Percentiles rank a stretch among this genome's conserved stretches.
These are phyloP conservation scores for Trametopsis cervina DNA, from an alignment of 768 basidiomycete species.

Conservation along the genomic window DNA sequence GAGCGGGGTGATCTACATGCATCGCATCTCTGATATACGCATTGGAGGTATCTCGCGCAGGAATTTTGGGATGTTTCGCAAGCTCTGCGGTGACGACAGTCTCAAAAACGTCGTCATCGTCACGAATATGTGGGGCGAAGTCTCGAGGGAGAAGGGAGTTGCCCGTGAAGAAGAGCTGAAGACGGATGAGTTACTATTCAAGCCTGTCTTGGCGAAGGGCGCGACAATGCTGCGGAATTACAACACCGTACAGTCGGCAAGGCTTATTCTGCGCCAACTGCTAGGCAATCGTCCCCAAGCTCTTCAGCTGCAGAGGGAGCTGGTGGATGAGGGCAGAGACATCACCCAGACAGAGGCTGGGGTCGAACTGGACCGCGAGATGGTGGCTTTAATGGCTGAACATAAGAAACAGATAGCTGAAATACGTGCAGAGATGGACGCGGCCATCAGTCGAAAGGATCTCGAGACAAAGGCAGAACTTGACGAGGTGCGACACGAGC, in stretches of 20 bases:
- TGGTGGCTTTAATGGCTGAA: constrained; percentile 38
- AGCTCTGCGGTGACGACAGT: constrained; percentile 17
- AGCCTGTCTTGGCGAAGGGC: constrained; percentile 41
- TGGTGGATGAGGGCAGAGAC: constrained; percentile 6
- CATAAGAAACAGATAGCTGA: constrained; percentile 40
- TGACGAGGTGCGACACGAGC: neutral
- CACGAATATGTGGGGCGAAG: constrained; percentile 48
- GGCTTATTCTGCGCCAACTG: constrained; percentile 27
- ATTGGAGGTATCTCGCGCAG: constrained; percentile 13
- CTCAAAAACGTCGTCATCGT: constrained; percentile 40
- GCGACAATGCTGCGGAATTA: constrained; percentile 36
- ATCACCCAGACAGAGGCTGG: constrained; percentile 7
- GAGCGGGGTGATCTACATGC: constrained; percentile 22
- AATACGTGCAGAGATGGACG: constrained; percentile 19
- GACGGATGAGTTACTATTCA: constrained; percentile 38
- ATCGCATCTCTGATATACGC: constrained; percentile 21
- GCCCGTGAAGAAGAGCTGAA: constrained; percentile 40
- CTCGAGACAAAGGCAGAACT: constrained; percentile 10
- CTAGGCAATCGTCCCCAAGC: neutral
- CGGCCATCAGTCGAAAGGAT: constrained; percentile 10
- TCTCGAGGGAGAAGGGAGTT: constrained; percentile 29
- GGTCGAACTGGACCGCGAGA: constrained; percentile 29
- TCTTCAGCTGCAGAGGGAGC: constrained; percentile 7
- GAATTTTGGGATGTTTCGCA: constrained; percentile 19
- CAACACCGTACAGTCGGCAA: constrained; percentile 34